phyloP scores from a whole-genome alignment of 2,329 filamentous ascomycete genomes.

The Clarireedia sp. region DNA sequence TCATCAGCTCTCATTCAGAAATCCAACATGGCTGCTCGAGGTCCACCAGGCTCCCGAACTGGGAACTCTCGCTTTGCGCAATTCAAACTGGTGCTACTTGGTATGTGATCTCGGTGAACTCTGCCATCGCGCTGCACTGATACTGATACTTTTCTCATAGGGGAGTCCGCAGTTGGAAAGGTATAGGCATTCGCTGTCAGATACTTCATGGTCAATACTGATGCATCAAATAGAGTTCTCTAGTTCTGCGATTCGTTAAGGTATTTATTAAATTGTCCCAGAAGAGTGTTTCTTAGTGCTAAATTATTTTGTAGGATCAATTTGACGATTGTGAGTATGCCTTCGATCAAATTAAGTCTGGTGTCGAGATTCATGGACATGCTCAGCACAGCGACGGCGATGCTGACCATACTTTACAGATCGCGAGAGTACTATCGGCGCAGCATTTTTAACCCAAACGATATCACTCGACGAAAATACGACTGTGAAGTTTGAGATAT shows the following conservation, averaged over 20 bases:
- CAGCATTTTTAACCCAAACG: conserved; percentile 97
- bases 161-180: conserved; percentile 99
- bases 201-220: conserved; percentile 13
- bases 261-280: conserved; percentile 41
- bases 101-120: conserved; percentile 45
- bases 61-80: conserved; percentile 86
- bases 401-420: conserved; percentile 4
- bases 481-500: conserved; percentile 99
- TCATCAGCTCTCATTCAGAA: conserved; percentile 10
- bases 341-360: background rate
- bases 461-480: conserved; percentile 89
- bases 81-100: conserved; percentile 96
- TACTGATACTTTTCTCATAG: conserved; percentile 45
- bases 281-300: background rate
- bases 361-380: background rate
- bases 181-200: conserved; percentile 38
- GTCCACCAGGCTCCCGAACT: conserved; percentile 53
- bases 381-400: background rate
- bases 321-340: conserved; percentile 63
- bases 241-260: conserved; percentile 97
- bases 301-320: conserved; percentile 63
- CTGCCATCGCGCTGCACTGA: background rate
- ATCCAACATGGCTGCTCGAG: conserved; percentile 72
- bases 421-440: conserved; percentile 41
- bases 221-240: conserved; percentile 63